Evolutionary conservation across 225 moss, liverwort and hornwort genomes (phyloP).

Genomic region (Straminergon stramineum): DNA sequence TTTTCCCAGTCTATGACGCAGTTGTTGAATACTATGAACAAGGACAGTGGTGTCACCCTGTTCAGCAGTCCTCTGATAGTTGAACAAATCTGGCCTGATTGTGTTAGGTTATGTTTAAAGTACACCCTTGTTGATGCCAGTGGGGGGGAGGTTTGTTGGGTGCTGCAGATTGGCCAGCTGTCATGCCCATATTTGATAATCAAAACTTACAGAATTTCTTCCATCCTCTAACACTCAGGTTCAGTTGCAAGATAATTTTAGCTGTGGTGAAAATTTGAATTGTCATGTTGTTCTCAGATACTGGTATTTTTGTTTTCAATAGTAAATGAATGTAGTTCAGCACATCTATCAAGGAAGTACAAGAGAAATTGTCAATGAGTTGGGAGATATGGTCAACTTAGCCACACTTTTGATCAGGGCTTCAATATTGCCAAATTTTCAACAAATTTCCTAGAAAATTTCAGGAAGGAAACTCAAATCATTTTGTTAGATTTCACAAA

Average conservation of each 20-base stretch:
- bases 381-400: not conserved
- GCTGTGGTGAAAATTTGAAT: not conserved
- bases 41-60: not conserved
- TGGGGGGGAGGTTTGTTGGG: not conserved
- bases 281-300: not conserved
- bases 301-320: not conserved
- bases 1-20: not conserved
- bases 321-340: not conserved
- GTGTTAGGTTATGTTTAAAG: not conserved
- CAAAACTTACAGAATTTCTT: not conserved
- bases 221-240: not conserved
- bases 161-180: not conserved
- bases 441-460: not conserved
- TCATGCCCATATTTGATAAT: not conserved
- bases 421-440: not conserved
- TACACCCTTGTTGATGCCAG: not conserved
- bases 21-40: not conserved
- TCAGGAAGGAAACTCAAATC: not conserved
- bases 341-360: not conserved
- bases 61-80: not conserved
- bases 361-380: not conserved
- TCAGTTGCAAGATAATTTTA: not conserved
- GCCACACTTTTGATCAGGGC: not conserved
- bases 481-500: not conserved
- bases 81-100: conserved; percentile 18